Percentiles rank a stretch among this genome's conserved stretches.
phyloP scores from a whole-genome alignment of 164 flowering plant species.

The Nymphaea thermarum region DNA sequence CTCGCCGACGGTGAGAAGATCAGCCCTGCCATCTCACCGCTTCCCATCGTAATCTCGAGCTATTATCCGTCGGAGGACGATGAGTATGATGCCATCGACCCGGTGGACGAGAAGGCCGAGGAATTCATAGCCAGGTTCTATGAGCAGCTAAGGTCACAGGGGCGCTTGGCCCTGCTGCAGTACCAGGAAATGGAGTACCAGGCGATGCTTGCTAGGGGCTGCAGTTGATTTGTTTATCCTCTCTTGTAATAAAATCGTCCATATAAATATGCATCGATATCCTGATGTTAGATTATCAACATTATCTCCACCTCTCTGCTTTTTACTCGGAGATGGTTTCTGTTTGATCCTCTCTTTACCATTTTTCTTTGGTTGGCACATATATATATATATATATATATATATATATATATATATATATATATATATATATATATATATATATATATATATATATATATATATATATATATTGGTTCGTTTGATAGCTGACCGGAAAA shows the following conservation, averaged over 20 bases:
- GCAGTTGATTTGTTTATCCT: background rate
- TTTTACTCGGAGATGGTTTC: background rate
- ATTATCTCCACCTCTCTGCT: background rate
- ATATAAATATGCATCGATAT: background rate
- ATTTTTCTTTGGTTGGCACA: no score
- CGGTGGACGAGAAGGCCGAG: conserved; percentile 42
- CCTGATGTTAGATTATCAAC: background rate
- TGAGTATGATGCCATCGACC: conserved; percentile 11
- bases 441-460: no score
- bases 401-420: no score
- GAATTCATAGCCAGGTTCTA: conserved; percentile 45
- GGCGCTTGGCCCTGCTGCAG: conserved; percentile 27
- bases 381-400: no score
- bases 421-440: no score
- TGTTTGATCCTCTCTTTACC: background rate
- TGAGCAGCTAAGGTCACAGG: conserved; percentile 38
- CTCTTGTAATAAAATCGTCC: background rate
- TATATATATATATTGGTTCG: no score
- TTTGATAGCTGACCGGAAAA: no score
- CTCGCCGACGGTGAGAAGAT: conserved; percentile 17
- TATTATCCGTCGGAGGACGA: conserved; percentile 28
- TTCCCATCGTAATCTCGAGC: conserved; percentile 18
- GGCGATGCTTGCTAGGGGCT: conserved; percentile 18
- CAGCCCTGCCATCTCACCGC: conserved; percentile 27
- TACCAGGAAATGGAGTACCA: conserved; percentile 18